phyloP scores from a whole-genome alignment of 768 basidiomycete species.

The Flagelloscypha sp. region DNA sequence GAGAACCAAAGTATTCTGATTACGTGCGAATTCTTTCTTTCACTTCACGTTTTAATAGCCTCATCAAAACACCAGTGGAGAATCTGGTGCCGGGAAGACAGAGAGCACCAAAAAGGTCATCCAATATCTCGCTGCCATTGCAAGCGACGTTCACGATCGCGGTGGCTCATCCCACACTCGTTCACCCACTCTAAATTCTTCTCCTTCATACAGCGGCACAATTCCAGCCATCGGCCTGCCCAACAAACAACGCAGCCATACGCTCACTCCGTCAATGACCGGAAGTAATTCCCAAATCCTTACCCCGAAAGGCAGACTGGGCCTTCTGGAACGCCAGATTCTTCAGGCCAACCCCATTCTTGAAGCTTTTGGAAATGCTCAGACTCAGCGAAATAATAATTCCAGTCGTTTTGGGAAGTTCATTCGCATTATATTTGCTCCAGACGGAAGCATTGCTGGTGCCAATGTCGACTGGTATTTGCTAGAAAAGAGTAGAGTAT shows the following conservation, averaged over 20 bases:
- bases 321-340: conserved; percentile 91
- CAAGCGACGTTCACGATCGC: conserved; percentile 64
- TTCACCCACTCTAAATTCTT: conserved; percentile 49
- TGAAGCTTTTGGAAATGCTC: conserved; percentile 97
- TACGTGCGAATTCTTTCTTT: conserved; percentile 52
- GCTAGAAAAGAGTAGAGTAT: conserved; percentile 94
- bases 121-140: conserved; percentile 96
- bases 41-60: conserved; percentile 5
- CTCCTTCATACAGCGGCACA: conserved; percentile 38
- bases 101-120: conserved; percentile 99
- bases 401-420: conserved; percentile 99
- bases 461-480: conserved; percentile 99
- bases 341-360: conserved; percentile 96
- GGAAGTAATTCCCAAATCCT: conserved; percentile 35
- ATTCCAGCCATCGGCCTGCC: conserved; percentile 66
- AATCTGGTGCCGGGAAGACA: conserved; percentile 98
- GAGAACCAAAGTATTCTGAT: conserved; percentile 98
- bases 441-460: conserved; percentile 90
- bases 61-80: conserved; percentile 53
- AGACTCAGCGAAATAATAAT: conserved; percentile 97
- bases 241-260: conserved; percentile 51
- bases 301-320: conserved; percentile 67
- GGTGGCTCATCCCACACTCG: conserved; percentile 55
- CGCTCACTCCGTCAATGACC: conserved; percentile 35
- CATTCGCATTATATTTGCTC: conserved; percentile 88